phyloP scores from a whole-genome alignment of 164 flowering plant species.

The Stephania japonica region DNA sequence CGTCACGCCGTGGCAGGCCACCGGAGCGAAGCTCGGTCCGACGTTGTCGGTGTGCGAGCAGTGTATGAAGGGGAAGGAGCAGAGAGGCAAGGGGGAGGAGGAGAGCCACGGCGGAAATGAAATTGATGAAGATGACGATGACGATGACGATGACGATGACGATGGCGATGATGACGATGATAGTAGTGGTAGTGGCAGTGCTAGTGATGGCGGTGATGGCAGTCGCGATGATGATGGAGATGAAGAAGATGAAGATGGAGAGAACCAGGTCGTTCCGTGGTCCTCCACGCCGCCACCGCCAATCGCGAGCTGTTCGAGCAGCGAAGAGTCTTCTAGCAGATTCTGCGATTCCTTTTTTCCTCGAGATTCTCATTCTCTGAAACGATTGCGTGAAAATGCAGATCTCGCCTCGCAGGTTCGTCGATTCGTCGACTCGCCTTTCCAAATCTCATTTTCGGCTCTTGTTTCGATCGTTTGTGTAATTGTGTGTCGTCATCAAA shows the following conservation, averaged over 20 bases:
- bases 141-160: not conserved
- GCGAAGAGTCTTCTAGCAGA: conserved; percentile 18
- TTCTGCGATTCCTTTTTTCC: not conserved
- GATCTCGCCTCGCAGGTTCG: conserved; percentile 31
- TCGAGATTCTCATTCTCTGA: conserved; percentile 15
- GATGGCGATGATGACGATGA: conserved; percentile 18
- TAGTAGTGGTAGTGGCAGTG: conserved; percentile 8
- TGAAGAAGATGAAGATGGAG: conserved; percentile 25
- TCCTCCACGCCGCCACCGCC: conserved; percentile 31
- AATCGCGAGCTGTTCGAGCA: conserved; percentile 20
- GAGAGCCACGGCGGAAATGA: conserved; percentile 4
- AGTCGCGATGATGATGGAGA: conserved; percentile 5
- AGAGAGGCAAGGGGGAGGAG: not conserved
- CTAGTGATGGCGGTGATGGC: conserved; percentile 11
- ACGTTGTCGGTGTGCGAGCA: conserved; percentile 45
- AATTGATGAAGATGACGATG: conserved; percentile 4
- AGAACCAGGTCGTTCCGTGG: conserved; percentile 41
- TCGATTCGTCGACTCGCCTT: not conserved
- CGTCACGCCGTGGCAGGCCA: conserved; percentile 63
- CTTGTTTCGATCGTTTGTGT: not conserved
- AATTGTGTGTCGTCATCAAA: not conserved
- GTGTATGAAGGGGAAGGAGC: conserved; percentile 19
- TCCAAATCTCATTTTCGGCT: not conserved
- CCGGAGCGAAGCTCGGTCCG: conserved; percentile 48
- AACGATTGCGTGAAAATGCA: conserved; percentile 31